phyloP scores from a whole-genome alignment of 306 rosid genomes.

The Prunus salicina region DNA sequence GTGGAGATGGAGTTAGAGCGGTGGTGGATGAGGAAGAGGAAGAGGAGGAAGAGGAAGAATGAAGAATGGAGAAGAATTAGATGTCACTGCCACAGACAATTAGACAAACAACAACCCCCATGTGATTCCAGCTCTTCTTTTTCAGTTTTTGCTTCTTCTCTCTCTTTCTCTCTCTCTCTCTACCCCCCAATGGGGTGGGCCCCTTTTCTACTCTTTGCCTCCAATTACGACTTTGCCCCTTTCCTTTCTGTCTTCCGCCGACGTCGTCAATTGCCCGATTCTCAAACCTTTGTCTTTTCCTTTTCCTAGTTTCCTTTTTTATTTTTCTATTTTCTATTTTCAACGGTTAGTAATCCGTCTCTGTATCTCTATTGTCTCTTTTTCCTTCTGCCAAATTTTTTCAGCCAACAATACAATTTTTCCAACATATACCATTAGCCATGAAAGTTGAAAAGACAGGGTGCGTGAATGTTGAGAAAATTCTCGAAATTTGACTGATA shows the following conservation, averaged over 20 bases:
- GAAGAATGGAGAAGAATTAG: slow-evolving; percentile 21
- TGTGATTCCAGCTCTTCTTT: slow-evolving; percentile 78
- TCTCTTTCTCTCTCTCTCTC: background rate
- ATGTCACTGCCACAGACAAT: slow-evolving; percentile 43
- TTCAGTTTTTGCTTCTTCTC: slow-evolving; percentile 15
- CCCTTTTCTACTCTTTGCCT: background rate
- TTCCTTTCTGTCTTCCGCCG: slow-evolving; percentile 1
- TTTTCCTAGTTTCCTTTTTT: background rate
- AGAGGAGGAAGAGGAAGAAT: slow-evolving; percentile 1
- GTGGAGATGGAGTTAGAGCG: slow-evolving; percentile 6
- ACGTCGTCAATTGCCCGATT: slow-evolving; percentile 8
- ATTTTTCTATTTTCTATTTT: background rate
- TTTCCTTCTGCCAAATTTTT: background rate
- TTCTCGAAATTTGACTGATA: too few species aligned
- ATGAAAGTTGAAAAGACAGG: background rate
- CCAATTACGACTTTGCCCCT: background rate
- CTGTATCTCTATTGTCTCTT: background rate
- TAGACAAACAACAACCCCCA: slow-evolving; percentile 77
- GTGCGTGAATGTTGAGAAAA: background rate
- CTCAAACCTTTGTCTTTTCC: background rate
- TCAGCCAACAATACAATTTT: background rate
- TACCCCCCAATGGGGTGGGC: background rate
- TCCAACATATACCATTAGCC: background rate
- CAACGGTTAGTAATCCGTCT: background rate
- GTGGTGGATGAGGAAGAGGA: slow-evolving; percentile 20